Evolutionary conservation across 2,329 filamentous ascomycete species (phyloP), one percentile per base, ranked within the genome.

Genomic region (Scolecobasidium constrictum): DNA sequence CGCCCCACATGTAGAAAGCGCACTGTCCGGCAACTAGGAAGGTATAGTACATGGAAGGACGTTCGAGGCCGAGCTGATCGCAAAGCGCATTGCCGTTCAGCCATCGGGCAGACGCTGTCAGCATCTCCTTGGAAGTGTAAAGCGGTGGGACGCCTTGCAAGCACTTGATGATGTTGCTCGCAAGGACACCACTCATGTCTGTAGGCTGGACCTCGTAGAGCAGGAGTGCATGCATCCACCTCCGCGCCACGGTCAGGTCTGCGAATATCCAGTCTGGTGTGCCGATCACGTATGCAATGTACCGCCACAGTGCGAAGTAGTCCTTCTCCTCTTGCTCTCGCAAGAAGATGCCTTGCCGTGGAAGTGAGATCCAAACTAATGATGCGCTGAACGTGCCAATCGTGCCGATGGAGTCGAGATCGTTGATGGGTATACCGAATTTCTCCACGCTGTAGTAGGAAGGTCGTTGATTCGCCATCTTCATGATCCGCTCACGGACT

Each of bases 221-320:
- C 15, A 85, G 58, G 1, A 87, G 62, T 0, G 73, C 75, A 50
- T 88, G 82, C 74, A 86, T 80, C 53, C 78, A 71, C 2, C 65
- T 65, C 49, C 71, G 77, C 2, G 79, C 77, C 23, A 68, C 65
- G 4, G 62, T 61, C 0, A 74, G 67, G 1, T 69, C 74, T 2
- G 68, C 66, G 53, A 86, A 77, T 18, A 70, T 47, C 1, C 62
- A 69, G 1, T 73, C 74, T 0, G 83, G 83, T 5, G 76, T 77
- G 11, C 83, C 84, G 52, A 86, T 71, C 21, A 87, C 66, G 53
- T 85, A 71, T 1, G 74, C 83, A 11, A 88, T 74, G 48, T 84
- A 82, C 3, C 83, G 72, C 83, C 83, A 90, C 1, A 90, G 64
- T 0, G 83, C 81, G 35, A 85, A 67, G 55, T 85, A 88, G 52